A percentile compares a stretch with the other conserved stretches of the same genome.
Evolutionary conservation across 176 grass and related monocot species (phyloP).

Genomic region (Triticum dicoccoides): DNA sequence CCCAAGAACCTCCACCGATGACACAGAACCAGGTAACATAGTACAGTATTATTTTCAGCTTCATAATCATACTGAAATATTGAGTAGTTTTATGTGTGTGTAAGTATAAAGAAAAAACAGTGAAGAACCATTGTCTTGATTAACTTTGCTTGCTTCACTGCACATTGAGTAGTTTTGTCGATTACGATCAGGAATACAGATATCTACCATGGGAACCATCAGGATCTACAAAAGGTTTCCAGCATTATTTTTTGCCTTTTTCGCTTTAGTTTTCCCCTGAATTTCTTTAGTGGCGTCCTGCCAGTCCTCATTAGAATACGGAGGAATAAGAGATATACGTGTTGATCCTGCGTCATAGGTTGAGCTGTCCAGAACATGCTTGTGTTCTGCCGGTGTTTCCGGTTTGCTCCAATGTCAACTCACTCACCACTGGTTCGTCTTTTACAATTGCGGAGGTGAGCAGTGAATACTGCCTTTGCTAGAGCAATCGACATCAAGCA

Average conservation of each 20-base stretch:
- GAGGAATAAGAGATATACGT: not conserved
- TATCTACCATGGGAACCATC: not conserved
- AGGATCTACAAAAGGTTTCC: constrained; percentile 15
- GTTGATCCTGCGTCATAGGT: not conserved
- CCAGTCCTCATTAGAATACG: not conserved
- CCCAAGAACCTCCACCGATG: not conserved
- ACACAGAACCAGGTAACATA: not conserved
- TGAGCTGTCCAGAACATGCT: constrained; percentile 37
- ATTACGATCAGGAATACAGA: not conserved
- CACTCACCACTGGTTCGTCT: constrained; percentile 5
- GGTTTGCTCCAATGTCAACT: constrained; percentile 9
- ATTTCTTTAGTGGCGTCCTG: not conserved
- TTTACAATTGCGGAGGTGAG: constrained; percentile 23
- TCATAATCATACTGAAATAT: not conserved
- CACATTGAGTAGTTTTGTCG: too few relatives aligned
- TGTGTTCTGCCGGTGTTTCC: not conserved
- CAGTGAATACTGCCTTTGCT: not conserved
- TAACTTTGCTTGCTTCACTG: not conserved
- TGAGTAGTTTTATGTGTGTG: not conserved
- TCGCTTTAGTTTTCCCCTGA: not conserved
- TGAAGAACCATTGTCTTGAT: not conserved
- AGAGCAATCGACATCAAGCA: not conserved
- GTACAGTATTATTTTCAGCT: not conserved
- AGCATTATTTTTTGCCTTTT: constrained; percentile 11
- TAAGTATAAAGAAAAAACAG: not conserved